A percentile compares a stretch with the other conserved stretches of the same genome.
Evolutionary conservation across 75 land plant species (phyloP).

Genomic region (Cupressus sempervirens): DNA sequence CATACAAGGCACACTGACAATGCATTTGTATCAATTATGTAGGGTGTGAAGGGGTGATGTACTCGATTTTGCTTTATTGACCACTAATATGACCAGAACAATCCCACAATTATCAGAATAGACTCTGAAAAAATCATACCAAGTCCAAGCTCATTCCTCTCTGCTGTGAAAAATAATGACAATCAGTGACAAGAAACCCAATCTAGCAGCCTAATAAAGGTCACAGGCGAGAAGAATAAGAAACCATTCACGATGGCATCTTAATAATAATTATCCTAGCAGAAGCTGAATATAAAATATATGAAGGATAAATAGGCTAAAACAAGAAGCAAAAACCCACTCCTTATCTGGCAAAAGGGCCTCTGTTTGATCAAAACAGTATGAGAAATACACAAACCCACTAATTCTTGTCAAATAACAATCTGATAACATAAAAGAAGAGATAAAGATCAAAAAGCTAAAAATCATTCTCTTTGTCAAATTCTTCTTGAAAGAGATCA

Average conservation of each 20-base stretch:
- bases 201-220: neutral
- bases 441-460: too few relatives aligned
- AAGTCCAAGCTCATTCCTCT: neutral
- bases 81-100: slow-evolving; percentile 9
- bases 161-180: neutral
- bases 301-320: neutral
- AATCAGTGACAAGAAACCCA: neutral
- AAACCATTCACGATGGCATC: neutral
- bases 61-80: too few relatives aligned
- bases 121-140: neutral
- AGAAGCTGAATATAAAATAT: neutral
- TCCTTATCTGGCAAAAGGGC: neutral
- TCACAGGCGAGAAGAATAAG: neutral
- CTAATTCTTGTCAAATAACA: neutral
- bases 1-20: neutral
- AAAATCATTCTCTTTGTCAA: neutral
- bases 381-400: neutral
- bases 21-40: neutral
- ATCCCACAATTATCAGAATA: slow-evolving; percentile 4
- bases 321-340: neutral
- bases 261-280: neutral
- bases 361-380: neutral
- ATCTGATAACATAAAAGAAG: neutral
- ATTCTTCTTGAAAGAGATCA: neutral
- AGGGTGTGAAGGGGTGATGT: neutral